Conservation (phyloP, 257 asterid genomes). For the Solanum rostratum region DNA sequence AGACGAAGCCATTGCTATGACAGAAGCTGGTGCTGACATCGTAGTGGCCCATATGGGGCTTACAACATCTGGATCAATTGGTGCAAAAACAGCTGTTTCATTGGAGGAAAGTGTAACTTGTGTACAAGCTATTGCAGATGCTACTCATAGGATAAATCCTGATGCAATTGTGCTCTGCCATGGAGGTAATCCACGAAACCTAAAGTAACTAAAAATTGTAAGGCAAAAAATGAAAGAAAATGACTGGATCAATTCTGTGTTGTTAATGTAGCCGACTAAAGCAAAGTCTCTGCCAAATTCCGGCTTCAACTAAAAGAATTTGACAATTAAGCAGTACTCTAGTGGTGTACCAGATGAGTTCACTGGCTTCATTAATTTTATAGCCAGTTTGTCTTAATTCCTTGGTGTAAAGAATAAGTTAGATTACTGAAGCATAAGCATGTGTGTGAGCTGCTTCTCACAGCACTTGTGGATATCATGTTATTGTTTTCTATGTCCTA, state of each 20-base stretch:
- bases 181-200: constrained; percentile 51
- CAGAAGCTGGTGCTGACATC: constrained; percentile 93
- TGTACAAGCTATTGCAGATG: constrained; percentile 92
- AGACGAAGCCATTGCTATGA: constrained; percentile 84
- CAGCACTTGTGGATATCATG: background rate
- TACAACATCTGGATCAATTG: constrained; percentile 87
- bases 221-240: background rate
- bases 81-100: constrained; percentile 83
- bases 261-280: background rate
- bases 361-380: background rate
- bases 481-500: background rate
- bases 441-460: background rate
- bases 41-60: constrained; percentile 99
- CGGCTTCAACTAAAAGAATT: background rate
- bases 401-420: background rate
- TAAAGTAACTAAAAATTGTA: background rate
- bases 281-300: background rate
- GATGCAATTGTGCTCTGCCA: constrained; percentile 81
- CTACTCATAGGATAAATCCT: constrained; percentile 62
- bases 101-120: constrained; percentile 69
- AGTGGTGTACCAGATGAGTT: background rate
- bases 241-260: background rate
- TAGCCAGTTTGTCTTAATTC: background rate
- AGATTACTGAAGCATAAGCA: background rate
- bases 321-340: background rate